Conservation (phyloP, 1,139 yeast genomes). For the Pichiaceae sp. region DNA sequence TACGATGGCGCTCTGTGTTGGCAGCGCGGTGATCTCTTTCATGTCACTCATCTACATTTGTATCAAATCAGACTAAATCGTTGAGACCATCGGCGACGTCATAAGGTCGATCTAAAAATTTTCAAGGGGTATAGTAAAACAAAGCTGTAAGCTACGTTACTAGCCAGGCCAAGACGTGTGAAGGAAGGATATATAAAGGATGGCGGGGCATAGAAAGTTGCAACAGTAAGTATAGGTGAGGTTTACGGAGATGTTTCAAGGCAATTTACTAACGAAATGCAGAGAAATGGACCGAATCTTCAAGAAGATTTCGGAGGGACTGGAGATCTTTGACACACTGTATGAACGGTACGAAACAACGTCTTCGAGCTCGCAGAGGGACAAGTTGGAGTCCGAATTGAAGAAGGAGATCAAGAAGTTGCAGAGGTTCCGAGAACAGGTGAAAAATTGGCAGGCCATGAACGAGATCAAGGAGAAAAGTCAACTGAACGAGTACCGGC, state of each 20-base stretch:
- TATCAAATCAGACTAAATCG: no score
- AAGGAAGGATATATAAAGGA: no score
- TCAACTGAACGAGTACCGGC: slow-evolving; percentile 49
- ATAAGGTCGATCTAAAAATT: no score
- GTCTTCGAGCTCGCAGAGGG: slow-evolving; percentile 54
- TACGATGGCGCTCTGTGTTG: no score
- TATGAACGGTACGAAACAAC: slow-evolving; percentile 61
- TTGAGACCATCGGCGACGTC: no score
- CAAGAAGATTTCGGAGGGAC: slow-evolving; percentile 70
- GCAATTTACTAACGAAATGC: slow-evolving; percentile 2
- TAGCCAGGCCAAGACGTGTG: no score
- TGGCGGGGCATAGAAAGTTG: slow-evolving; percentile 26
- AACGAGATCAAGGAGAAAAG: slow-evolving; percentile 66
- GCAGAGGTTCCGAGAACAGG: slow-evolving; percentile 68
- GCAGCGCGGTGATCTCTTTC: no score
- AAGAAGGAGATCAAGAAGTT: slow-evolving; percentile 70
- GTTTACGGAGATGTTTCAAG: background rate
- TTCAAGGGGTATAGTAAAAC: no score
- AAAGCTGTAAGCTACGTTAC: no score
- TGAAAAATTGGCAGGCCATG: slow-evolving; percentile 70
- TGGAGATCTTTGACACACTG: slow-evolving; percentile 57
- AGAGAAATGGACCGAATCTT: slow-evolving; percentile 69
- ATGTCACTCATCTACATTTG: no score
- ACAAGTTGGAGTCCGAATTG: slow-evolving; percentile 63
- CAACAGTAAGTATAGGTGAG: slow-evolving; percentile 26